Conservation (phyloP, 129 eudicot species). For the Glebionis coronaria region DNA sequence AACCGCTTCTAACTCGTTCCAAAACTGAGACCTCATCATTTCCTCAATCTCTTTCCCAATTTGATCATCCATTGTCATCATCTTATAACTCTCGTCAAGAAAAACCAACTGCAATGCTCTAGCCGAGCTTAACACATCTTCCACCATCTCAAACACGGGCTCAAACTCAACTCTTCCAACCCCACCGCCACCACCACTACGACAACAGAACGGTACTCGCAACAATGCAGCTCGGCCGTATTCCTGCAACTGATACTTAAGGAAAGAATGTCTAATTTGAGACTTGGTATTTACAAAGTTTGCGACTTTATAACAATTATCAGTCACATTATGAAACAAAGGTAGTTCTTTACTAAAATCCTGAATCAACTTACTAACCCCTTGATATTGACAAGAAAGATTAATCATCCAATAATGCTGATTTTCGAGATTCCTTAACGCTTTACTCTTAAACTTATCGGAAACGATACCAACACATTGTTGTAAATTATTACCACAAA, state of each 20-base stretch:
- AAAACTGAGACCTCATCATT: slow-evolving; percentile 76
- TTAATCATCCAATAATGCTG: slow-evolving; percentile 97
- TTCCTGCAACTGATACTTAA: slow-evolving; percentile 72
- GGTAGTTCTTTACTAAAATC: slow-evolving; percentile 84
- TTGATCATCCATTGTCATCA: slow-evolving; percentile 62
- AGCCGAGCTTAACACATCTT: slow-evolving; percentile 70
- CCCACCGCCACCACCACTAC: slow-evolving; percentile 26
- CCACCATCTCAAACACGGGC: slow-evolving; percentile 55
- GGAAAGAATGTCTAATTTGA: slow-evolving; percentile 60
- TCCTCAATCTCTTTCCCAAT: slow-evolving; percentile 69
- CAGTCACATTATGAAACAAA: slow-evolving; percentile 70
- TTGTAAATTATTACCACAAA: slow-evolving; percentile 61
- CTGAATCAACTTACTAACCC: slow-evolving; percentile 63
- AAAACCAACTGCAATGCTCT: slow-evolving; percentile 72
- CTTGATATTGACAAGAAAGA: slow-evolving; percentile 76
- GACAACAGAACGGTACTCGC: slow-evolving; percentile 49
- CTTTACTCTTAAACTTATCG: slow-evolving; percentile 75
- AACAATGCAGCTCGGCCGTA: slow-evolving; percentile 63
- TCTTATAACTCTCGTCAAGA: slow-evolving; percentile 63
- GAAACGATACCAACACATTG: slow-evolving; percentile 92
- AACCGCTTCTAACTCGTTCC: slow-evolving; percentile 87
- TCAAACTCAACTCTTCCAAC: slow-evolving; percentile 46
- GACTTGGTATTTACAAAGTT: slow-evolving; percentile 66
- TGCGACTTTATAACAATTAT: slow-evolving; percentile 67
- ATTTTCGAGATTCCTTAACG: slow-evolving; percentile 80